phyloP scores from a whole-genome alignment of 1,139 yeast species.

The Geotrichum candidum region DNA sequence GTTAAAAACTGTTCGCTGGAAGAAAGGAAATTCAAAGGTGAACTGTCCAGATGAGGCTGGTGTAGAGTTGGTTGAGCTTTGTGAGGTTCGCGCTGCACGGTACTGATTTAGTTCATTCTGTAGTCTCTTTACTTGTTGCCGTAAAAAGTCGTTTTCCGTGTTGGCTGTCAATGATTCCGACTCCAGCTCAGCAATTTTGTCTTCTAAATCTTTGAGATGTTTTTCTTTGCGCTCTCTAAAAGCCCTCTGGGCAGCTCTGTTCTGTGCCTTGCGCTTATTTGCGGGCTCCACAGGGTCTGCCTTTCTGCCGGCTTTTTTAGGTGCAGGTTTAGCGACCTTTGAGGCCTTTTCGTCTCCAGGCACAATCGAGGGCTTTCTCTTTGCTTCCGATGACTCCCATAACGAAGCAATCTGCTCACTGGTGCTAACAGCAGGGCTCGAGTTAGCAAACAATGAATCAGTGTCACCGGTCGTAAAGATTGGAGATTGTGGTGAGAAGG shows the following conservation, averaged over 20 bases:
- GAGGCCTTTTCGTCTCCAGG: not conserved
- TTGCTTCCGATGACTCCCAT: constrained; percentile 1
- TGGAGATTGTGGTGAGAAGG: constrained; percentile 16
- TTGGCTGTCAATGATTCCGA: constrained; percentile 56
- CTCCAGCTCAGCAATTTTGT: constrained; percentile 65
- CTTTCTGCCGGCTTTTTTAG: constrained; percentile 74
- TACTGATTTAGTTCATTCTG: constrained; percentile 65
- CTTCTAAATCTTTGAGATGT: constrained; percentile 80
- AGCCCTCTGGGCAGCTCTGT: constrained; percentile 95
- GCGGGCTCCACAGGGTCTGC: constrained; percentile 73
- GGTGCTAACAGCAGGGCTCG: not conserved
- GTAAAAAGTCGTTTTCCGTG: constrained; percentile 66
- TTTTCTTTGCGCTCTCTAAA: constrained; percentile 89
- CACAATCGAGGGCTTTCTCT: constrained; percentile 11
- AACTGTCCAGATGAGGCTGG: constrained; percentile 8
- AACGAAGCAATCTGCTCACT: not conserved
- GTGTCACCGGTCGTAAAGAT: not conserved
- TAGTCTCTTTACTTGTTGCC: constrained; percentile 69
- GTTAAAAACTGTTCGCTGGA: constrained; percentile 15
- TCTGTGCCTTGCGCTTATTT: constrained; percentile 89
- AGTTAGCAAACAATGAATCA: not conserved
- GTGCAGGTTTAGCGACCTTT: constrained; percentile 49
- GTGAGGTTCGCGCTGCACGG: constrained; percentile 15
- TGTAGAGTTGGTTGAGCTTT: not conserved
- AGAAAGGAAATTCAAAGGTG: constrained; percentile 43